A percentile compares a stretch with the other conserved stretches of the same genome.
Evolutionary conservation across 2,329 filamentous ascomycete species (phyloP).

Genomic region (Periconia sp.): DNA sequence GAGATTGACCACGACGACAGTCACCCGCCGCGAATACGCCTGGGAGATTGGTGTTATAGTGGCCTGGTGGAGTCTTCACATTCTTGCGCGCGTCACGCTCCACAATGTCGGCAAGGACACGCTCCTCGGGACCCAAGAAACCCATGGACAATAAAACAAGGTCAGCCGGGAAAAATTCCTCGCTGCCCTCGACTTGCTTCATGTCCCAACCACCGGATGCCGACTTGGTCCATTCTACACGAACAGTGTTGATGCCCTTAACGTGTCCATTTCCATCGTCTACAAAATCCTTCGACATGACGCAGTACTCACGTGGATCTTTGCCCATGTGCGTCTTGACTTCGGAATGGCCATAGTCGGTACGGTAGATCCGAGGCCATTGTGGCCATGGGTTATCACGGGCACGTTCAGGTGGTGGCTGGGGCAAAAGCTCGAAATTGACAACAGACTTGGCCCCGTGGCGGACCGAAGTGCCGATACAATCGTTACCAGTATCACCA

Average conservation of each 20-base stretch:
- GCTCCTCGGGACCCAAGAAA: conserved; percentile 91
- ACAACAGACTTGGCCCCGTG: conserved; percentile 94
- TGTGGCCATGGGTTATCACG: conserved; percentile 97
- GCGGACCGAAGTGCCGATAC: conserved; percentile 93
- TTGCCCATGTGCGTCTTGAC: conserved; percentile 95
- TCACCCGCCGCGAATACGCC: conserved; percentile 94
- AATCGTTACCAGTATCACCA: conserved; percentile 97
- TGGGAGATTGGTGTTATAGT: conserved; percentile 84
- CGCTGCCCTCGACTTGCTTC: conserved; percentile 92
- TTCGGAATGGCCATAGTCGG: conserved; percentile 97
- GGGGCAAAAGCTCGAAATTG: conserved; percentile 94
- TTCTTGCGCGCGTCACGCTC: conserved; percentile 94
- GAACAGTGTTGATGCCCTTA: conserved; percentile 93
- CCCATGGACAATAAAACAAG: conserved; percentile 95
- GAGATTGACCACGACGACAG: conserved; percentile 88
- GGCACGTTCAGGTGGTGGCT: conserved; percentile 87
- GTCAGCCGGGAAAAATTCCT: conserved; percentile 96
- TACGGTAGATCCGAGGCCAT: conserved; percentile 96
- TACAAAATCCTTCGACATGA: conserved; percentile 97
- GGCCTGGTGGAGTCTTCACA: conserved; percentile 86
- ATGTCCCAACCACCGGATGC: conserved; percentile 93
- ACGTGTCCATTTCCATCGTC: conserved; percentile 85
- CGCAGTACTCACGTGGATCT: conserved; percentile 94
- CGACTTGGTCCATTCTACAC: conserved; percentile 94
- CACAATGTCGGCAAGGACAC: conserved; percentile 81